Conservation (phyloP, 106 monocot species). For the Dioscorea zingiberensis region DNA sequence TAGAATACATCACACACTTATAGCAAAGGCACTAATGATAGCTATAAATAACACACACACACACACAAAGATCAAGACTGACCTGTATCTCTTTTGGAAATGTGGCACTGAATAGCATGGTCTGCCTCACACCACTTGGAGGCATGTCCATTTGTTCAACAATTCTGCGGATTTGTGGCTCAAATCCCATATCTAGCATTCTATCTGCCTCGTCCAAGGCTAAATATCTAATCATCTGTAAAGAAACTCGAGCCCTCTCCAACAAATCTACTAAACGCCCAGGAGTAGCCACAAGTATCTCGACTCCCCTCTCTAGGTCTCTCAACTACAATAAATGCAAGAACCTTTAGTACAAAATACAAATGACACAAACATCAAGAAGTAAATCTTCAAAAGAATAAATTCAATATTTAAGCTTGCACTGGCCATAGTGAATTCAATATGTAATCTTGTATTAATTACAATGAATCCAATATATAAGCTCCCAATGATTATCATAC, state of each 20-base stretch:
- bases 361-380: no score
- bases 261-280: constrained; percentile 50
- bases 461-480: no score
- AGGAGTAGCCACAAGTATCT: constrained; percentile 60
- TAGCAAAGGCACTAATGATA: no score
- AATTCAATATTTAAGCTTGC: no score
- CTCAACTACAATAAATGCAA: constrained; percentile 27
- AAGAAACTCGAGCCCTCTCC: constrained; percentile 44
- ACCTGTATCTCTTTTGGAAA: constrained; percentile 61
- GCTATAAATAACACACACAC: no score
- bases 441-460: no score
- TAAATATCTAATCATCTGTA: constrained; percentile 49
- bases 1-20: no score
- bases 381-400: no score
- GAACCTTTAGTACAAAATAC: no score
- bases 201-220: constrained; percentile 56
- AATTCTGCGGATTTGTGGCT: constrained; percentile 54
- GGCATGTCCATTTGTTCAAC: constrained; percentile 65
- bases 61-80: no score
- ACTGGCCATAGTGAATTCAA: no score
- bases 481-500: no score
- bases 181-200: constrained; percentile 68
- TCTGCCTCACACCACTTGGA: constrained; percentile 42
- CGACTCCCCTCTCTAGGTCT: constrained; percentile 50
- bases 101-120: constrained; percentile 65